Percentiles rank a stretch among this genome's conserved stretches.
Evolutionary conservation across 345 rosid species (phyloP).

Genomic region (Schrenkiella parvula): DNA sequence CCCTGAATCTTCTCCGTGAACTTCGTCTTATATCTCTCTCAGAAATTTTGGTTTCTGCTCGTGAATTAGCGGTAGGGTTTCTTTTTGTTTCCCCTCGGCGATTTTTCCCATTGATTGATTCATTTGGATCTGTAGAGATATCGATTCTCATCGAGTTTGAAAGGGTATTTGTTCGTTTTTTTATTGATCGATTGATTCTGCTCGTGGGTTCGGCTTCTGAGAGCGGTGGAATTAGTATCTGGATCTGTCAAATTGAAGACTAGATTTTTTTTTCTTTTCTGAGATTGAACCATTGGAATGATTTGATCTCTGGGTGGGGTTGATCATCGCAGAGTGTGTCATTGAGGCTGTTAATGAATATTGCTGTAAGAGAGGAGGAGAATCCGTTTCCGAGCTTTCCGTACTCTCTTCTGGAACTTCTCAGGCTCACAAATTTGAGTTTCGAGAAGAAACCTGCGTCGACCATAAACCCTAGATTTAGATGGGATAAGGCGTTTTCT

Average conservation of each 20-base stretch:
- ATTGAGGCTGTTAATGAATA: slow-evolving; percentile 65
- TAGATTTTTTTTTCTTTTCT: neutral
- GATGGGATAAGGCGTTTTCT: slow-evolving; percentile 83
- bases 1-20: slow-evolving; percentile 18
- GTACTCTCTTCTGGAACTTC: slow-evolving; percentile 49
- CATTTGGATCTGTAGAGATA: neutral
- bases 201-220: slow-evolving; percentile 7
- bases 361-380: slow-evolving; percentile 39
- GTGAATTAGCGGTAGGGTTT: slow-evolving; percentile 11
- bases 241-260: slow-evolving; percentile 19
- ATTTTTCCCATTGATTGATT: neutral
- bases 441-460: slow-evolving; percentile 34
- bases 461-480: slow-evolving; percentile 58
- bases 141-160: neutral
- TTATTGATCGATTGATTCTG: neutral
- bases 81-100: neutral
- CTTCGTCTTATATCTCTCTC: neutral
- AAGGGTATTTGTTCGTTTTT: neutral
- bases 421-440: slow-evolving; percentile 45
- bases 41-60: neutral
- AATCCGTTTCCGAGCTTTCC: slow-evolving; percentile 63
- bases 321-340: slow-evolving; percentile 21
- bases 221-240: slow-evolving; percentile 9
- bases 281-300: neutral
- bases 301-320: slow-evolving; percentile 10